A percentile compares a stretch with the other conserved stretches of the same genome.
Evolutionary conservation across 257 asterid species (phyloP).

Genomic region (Fraxinus pennsylvanica): DNA sequence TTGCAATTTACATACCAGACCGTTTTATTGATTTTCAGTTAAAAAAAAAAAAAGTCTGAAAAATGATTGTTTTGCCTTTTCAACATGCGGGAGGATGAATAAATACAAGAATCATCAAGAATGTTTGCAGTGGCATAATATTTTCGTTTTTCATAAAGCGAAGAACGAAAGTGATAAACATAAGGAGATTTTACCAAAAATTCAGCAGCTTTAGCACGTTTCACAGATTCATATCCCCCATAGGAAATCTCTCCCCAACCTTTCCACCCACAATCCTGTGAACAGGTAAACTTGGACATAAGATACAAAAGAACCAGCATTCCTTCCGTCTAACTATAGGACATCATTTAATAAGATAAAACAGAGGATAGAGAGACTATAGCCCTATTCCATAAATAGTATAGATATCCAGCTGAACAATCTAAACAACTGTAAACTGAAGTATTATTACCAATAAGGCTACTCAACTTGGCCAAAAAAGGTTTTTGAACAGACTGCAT

Average conservation of each 20-base stretch:
- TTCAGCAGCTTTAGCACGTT: conserved; percentile 92
- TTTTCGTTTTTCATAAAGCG: conserved; percentile 7
- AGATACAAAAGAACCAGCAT: conserved; percentile 10
- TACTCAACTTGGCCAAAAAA: neutral
- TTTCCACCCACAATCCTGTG: conserved; percentile 91
- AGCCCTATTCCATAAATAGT: neutral
- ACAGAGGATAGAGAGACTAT: conserved; percentile 4
- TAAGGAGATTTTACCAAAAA: conserved; percentile 55
- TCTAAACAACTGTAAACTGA: neutral
- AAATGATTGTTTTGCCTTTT: conserved; percentile 17
- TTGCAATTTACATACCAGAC: conserved; percentile 15
- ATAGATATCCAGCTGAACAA: neutral
- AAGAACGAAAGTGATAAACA: conserved; percentile 13
- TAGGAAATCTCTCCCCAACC: conserved; percentile 99
- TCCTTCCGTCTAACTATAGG: neutral
- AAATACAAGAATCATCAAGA: neutral
- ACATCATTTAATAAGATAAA: conserved; percentile 4
- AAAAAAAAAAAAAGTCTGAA: conserved; percentile 1
- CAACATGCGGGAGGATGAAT: neutral
- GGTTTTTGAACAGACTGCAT: neutral
- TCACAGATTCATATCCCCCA: conserved; percentile 71
- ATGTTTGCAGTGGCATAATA: conserved; percentile 1
- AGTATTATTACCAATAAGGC: neutral
- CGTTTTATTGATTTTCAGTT: conserved; percentile 19
- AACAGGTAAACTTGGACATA: conserved; percentile 17